These are phyloP conservation scores for Hirsutella rhossiliensis DNA, from an alignment of 2,329 filamentous ascomycete genomes.

Conservation along the genomic window DNA sequence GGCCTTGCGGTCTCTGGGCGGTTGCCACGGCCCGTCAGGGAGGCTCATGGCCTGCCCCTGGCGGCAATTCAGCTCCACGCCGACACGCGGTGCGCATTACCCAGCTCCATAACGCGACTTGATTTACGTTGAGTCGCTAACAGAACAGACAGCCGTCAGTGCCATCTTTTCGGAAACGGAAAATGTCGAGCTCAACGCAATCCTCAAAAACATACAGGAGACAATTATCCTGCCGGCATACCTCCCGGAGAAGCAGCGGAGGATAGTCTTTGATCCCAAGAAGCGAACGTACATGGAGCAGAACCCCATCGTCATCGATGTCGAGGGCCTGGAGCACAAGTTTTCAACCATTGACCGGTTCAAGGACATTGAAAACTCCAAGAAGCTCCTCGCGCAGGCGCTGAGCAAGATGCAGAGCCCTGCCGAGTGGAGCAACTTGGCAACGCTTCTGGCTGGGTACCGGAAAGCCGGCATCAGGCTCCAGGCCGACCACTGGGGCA, in stretches of 20 bases:
- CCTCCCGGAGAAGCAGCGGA: slow-evolving; percentile 39
- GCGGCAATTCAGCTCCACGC: slow-evolving; percentile 18
- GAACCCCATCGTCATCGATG: slow-evolving; percentile 45
- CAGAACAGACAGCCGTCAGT: slow-evolving; percentile 17
- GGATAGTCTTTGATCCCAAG: slow-evolving; percentile 36
- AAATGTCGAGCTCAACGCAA: slow-evolving; percentile 37
- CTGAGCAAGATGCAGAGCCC: slow-evolving; percentile 32
- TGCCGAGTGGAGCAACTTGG: slow-evolving; percentile 40
- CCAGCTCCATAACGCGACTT: background rate
- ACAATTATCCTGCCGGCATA: slow-evolving; percentile 51
- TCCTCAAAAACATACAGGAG: slow-evolving; percentile 40
- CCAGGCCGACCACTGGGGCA: slow-evolving; percentile 18
- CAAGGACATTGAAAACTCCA: slow-evolving; percentile 30
- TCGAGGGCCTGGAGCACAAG: slow-evolving; percentile 42
- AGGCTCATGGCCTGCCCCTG: background rate
- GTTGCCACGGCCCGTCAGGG: slow-evolving; percentile 1
- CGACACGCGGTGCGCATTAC: slow-evolving; percentile 13
- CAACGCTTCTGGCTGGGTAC: slow-evolving; percentile 38
- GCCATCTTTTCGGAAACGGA: slow-evolving; percentile 38
- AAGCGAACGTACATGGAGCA: slow-evolving; percentile 35
- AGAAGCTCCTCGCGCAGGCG: slow-evolving; percentile 22
- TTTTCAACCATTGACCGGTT: slow-evolving; percentile 35
- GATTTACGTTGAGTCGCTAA: slow-evolving; percentile 1
- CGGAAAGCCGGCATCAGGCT: slow-evolving; percentile 28
- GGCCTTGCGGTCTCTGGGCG: slow-evolving; percentile 12